Evolutionary conservation across 805 yeast genomes (phyloP).

Genomic region (Lachancea mirantina): DNA sequence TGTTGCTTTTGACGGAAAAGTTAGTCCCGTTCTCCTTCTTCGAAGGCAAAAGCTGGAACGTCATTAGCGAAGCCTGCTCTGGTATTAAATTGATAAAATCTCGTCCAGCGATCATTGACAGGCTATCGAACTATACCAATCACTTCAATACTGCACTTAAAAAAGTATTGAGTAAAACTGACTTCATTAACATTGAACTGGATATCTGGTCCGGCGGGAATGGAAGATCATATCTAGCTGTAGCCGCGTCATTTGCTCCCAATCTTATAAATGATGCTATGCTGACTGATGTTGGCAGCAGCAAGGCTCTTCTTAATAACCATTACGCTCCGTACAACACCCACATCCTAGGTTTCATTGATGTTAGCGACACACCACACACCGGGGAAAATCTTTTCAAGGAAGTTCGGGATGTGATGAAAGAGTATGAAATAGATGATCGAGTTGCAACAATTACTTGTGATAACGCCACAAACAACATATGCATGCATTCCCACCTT

Average conservation of each 20-base stretch:
- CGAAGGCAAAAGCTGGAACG: neutral
- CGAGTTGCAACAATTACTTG: constrained; percentile 4
- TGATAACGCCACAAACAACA: constrained; percentile 3
- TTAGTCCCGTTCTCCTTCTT: neutral
- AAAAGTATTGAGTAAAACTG: constrained; percentile 4
- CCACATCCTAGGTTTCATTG: constrained; percentile 10
- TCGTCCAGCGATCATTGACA: no score
- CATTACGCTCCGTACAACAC: constrained; percentile 1
- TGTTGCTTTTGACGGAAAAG: constrained; percentile 1
- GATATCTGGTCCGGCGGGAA: constrained; percentile 5
- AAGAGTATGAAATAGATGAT: constrained; percentile 2
- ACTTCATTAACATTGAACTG: constrained; percentile 1
- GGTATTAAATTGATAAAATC: no score
- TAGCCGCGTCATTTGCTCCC: constrained; percentile 5
- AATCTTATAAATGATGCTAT: constrained; percentile 1
- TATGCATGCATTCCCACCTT: neutral
- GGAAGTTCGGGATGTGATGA: constrained; percentile 1
- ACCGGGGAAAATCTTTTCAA: constrained; percentile 3
- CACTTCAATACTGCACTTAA: no score
- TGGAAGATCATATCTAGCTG: constrained; percentile 4
- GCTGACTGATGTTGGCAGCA: neutral
- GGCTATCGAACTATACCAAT: no score
- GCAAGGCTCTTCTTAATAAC: constrained; percentile 1
- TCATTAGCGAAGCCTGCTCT: neutral
- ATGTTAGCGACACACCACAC: no score